These are phyloP conservation scores for Capronia americana DNA, from an alignment of 2,329 filamentous ascomycete genomes.

Conservation along the genomic window DNA sequence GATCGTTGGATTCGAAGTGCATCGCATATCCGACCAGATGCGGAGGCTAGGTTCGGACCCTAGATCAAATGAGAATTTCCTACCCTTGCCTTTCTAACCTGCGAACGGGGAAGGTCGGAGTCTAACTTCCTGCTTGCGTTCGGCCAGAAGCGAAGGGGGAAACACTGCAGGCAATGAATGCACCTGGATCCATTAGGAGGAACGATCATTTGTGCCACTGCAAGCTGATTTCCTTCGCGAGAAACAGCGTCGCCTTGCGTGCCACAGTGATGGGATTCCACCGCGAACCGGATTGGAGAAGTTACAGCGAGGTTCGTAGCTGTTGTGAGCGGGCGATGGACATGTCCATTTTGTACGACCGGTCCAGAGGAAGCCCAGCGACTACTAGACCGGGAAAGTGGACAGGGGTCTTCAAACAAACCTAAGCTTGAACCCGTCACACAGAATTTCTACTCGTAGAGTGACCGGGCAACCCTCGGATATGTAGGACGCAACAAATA, in stretches of 20 bases:
- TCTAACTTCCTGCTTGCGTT: not conserved
- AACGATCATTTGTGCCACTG: not conserved
- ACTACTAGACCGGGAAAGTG: not conserved
- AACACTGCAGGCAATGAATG: not conserved
- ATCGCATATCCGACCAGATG: not conserved
- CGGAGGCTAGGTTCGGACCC: not conserved
- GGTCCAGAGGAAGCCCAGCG: not conserved
- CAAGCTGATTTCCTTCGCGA: not conserved
- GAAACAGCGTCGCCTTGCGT: not conserved
- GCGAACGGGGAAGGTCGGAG: not conserved
- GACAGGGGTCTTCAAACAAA: not conserved
- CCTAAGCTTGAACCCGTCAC: not conserved
- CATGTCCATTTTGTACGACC: not conserved
- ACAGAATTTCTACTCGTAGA: not conserved
- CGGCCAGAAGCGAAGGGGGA: not conserved
- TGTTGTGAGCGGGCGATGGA: not conserved
- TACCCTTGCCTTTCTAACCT: not conserved
- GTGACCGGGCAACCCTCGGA: not conserved
- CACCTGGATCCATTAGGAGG: not conserved
- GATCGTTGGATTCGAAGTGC: not conserved
- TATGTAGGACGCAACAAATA: not conserved
- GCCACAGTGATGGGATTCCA: not conserved
- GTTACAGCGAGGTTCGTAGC: not conserved
- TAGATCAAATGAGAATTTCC: not conserved
- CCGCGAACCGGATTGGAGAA: not conserved